These are phyloP conservation scores for Plenodomus tracheiphilus DNA, from an alignment of 2,329 filamentous ascomycete species.

Conservation along the genomic window DNA sequence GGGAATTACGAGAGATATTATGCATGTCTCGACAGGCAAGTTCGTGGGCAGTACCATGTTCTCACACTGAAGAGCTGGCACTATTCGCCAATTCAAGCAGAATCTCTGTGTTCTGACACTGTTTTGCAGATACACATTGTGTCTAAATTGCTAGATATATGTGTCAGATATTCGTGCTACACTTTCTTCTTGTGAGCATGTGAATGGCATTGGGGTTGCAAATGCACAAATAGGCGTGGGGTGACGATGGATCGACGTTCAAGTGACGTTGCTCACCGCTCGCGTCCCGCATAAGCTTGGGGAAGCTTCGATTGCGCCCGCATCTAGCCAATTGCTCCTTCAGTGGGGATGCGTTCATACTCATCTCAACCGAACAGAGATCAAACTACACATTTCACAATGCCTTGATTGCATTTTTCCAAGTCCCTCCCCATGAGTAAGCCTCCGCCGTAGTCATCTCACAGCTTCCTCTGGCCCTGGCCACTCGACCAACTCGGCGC, in stretches of 20 bases:
- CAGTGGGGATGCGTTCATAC: neutral
- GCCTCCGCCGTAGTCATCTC: neutral
- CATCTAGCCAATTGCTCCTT: conserved; percentile 3
- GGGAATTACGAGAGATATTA: too few species aligned
- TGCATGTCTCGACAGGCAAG: neutral
- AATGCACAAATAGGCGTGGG: too few species aligned
- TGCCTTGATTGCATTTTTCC: neutral
- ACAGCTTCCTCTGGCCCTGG: neutral
- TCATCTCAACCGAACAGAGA: neutral
- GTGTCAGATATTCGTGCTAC: too few species aligned
- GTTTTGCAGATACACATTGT: too few species aligned
- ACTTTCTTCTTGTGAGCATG: too few species aligned
- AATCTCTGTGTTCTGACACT: too few species aligned
- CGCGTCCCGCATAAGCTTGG: conserved; percentile 7
- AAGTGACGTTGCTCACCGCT: neutral
- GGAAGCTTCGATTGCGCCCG: conserved; percentile 8
- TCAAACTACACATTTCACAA: neutral
- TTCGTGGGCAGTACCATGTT: too few species aligned
- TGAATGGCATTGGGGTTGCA: too few species aligned
- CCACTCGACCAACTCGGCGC: neutral
- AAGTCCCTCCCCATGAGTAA: neutral
- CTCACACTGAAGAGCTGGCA: too few species aligned
- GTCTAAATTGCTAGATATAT: too few species aligned
- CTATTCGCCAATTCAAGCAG: too few species aligned
- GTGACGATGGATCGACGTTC: neutral